phyloP scores from a whole-genome alignment of 2,329 filamentous ascomycete genomes.

The Aspergillus nomiae region DNA sequence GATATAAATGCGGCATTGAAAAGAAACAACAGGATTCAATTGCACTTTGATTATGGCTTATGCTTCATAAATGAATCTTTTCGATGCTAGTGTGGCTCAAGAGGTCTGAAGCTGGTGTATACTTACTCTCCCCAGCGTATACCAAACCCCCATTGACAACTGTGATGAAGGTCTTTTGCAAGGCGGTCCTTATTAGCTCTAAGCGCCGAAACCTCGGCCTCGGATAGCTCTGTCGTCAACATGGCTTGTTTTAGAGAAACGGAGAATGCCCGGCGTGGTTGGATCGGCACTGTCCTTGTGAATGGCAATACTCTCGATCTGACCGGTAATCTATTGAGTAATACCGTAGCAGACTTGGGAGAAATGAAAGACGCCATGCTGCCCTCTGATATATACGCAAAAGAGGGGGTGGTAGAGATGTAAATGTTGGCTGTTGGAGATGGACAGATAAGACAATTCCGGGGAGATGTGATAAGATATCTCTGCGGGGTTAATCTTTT shows the following conservation, averaged over 20 bases:
- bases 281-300: slow-evolving; percentile 3
- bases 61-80: too few relatives aligned
- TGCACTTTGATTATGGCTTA: not conserved
- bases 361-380: slow-evolving; percentile 11
- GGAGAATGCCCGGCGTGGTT: slow-evolving; percentile 16
- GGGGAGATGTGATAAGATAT: slow-evolving; percentile 17
- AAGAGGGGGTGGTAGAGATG: not conserved
- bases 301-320: not conserved
- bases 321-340: slow-evolving; percentile 6
- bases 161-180: slow-evolving; percentile 65
- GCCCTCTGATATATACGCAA: not conserved
- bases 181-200: slow-evolving; percentile 62
- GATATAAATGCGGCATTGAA: not conserved
- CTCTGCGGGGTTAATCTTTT: slow-evolving; percentile 8
- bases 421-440: slow-evolving; percentile 8
- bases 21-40: not conserved
- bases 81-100: not conserved
- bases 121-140: slow-evolving; percentile 68
- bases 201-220: slow-evolving; percentile 54
- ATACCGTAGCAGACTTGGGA: slow-evolving; percentile 1
- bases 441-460: slow-evolving; percentile 6
- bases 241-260: slow-evolving; percentile 26
- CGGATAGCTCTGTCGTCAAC: slow-evolving; percentile 49
- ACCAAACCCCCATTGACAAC: slow-evolving; percentile 67
- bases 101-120: slow-evolving; percentile 2